phyloP scores from a whole-genome alignment of 169 alveolate species.

The Plasmodium gonderi region DNA sequence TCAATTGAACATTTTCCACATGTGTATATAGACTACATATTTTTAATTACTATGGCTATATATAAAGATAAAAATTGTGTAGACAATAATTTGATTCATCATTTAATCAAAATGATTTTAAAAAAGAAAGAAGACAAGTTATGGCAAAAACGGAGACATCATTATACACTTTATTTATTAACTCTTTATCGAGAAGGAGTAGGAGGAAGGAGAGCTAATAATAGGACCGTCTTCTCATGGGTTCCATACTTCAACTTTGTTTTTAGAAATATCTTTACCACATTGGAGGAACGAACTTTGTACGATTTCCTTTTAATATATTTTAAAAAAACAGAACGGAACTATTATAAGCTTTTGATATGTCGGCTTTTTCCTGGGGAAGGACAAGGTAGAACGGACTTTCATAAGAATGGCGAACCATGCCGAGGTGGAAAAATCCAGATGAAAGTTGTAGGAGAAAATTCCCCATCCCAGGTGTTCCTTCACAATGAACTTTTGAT shows the following conservation, averaged over 20 bases:
- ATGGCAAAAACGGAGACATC: not conserved
- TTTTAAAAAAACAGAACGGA: not conserved
- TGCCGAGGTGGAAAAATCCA: too few species aligned
- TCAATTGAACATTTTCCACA: not conserved
- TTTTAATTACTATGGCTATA: constrained; percentile 1
- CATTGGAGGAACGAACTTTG: not conserved
- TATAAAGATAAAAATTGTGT: not conserved
- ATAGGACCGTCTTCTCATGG: too few species aligned
- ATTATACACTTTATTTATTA: constrained; percentile 28
- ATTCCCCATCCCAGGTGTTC: not conserved
- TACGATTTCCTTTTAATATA: constrained; percentile 12
- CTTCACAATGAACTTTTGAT: not conserved
- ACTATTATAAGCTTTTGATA: not conserved
- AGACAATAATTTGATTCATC: not conserved
- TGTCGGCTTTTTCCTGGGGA: too few species aligned
- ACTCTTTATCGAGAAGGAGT: not conserved
- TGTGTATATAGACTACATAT: not conserved
- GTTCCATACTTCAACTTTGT: constrained; percentile 1
- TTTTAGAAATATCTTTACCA: not conserved
- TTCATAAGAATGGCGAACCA: too few species aligned
- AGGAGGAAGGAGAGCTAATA: not conserved
- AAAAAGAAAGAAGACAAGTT: not conserved
- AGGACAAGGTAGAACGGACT: too few species aligned
- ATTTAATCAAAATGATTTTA: not conserved
- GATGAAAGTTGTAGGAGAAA: not conserved